Base-by-base conservation (phyloP, 208 protist species). In the Entamoeba dispar region DNA sequence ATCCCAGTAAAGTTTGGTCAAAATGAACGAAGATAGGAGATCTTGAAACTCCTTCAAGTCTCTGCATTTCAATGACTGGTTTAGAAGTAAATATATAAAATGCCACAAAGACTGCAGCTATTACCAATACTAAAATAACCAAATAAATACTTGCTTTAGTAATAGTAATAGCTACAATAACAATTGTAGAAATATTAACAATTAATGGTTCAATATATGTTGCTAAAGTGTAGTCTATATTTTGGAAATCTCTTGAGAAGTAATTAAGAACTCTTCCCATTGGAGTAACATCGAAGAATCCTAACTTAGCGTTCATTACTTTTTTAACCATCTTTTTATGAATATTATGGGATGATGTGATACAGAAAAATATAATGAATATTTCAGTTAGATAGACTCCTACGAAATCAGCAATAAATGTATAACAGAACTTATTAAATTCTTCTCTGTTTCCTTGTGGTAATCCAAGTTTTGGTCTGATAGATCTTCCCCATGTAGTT, bases 1-100 rank as follows among this genome's bases (percentile, higher is more conserved):
- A 91, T 47, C 97, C 97, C 10, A 93, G 93, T 14, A 98, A 93
- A 5, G 97, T 97, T 93, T 98, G 97, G 49, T 92, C 94, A 52
- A 98, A 96, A 93, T 98, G 93, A 2, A 97, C 94, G 93, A 97
- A 98, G 19, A 99, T 95, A 17, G 98, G 98, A 22, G 97, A 97
- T 92, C 97, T 96, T 12, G 96, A 93, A 17, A 97, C 95, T 51
- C 95, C 94, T 8, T 97, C 95, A n/a, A 98, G 94, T 49, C 98
- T 96, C 91, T 97, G 96, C 43, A 98, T 91, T 93, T 98, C 97
- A 7, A 97, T 93, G 38, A 95, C 95, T 49, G 95, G 94, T 4
- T 94, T 14, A 22, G 14, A 22, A 57, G 93, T 27, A 14, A 92
- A 50, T 17, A 93, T 22, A 52, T 91, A 43, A 50, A 94, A n/a